A percentile compares a stretch with the other conserved stretches of the same genome.
phyloP scores from a whole-genome alignment of 257 asterid genomes.

The Paraleonurus japonicus region DNA sequence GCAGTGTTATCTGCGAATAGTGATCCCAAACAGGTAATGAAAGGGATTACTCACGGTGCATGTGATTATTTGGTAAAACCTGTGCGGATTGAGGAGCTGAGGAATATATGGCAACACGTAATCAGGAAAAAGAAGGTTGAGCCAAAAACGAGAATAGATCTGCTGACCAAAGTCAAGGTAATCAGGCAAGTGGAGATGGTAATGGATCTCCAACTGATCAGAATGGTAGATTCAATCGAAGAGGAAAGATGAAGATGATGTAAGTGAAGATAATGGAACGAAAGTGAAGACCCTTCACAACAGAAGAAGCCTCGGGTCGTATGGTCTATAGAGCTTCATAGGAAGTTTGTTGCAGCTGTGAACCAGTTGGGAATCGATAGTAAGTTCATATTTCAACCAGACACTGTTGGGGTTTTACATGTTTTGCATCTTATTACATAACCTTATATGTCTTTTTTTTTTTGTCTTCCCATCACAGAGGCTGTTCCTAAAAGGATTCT shows the following conservation, averaged over 20 bases:
- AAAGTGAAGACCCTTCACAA: slow-evolving; percentile 49
- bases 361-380: slow-evolving; percentile 65
- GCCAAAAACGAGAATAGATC: slow-evolving; percentile 34
- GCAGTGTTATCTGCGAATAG: slow-evolving; percentile 68
- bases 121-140: slow-evolving; percentile 45
- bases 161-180: slow-evolving; percentile 28
- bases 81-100: slow-evolving; percentile 58
- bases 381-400: slow-evolving; percentile 29
- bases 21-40: slow-evolving; percentile 51
- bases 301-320: slow-evolving; percentile 71
- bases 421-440: neutral
- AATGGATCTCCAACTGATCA: slow-evolving; percentile 50
- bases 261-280: slow-evolving; percentile 43
- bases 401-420: neutral
- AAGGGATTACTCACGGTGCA: slow-evolving; percentile 75
- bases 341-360: slow-evolving; percentile 61
- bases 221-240: slow-evolving; percentile 41
- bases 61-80: slow-evolving; percentile 77
- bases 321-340: slow-evolving; percentile 65
- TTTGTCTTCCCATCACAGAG: slow-evolving; percentile 35
- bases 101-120: slow-evolving; percentile 68
- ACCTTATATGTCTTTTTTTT: neutral
- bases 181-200: slow-evolving; percentile 50
- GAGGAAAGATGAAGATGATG: slow-evolving; percentile 59
- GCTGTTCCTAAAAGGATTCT: slow-evolving; percentile 78